A percentile compares a stretch with the other conserved stretches of the same genome.
Evolutionary conservation across 176 grass and related monocot genomes (phyloP).

Genomic region (Musa acuminata): DNA sequence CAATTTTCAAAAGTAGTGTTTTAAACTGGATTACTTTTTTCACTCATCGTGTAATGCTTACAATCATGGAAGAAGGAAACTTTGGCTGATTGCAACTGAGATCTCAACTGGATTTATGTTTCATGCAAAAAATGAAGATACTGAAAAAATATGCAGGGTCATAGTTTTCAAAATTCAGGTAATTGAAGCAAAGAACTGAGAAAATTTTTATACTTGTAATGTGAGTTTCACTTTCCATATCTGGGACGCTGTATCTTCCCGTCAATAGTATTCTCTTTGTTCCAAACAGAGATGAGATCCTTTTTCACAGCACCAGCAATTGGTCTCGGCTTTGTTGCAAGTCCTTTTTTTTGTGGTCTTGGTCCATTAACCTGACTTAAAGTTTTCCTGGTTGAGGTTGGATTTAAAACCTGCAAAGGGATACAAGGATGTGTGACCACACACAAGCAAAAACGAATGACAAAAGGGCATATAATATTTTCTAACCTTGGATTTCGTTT

Average conservation of each 20-base stretch:
- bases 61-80: no score
- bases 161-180: background rate
- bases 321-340: background rate
- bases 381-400: background rate
- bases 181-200: background rate
- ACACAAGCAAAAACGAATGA: background rate
- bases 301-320: background rate
- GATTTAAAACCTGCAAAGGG: conserved; percentile 4
- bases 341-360: background rate
- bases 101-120: background rate
- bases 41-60: no score
- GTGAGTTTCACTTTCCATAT: background rate
- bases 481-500: conserved; percentile 10
- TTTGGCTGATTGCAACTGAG: no score
- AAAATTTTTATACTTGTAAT: background rate
- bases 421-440: background rate
- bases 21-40: no score
- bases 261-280: conserved; percentile 7
- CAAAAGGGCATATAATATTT: background rate
- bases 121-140: background rate
- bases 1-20: no score
- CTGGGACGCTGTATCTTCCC: background rate
- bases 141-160: background rate
- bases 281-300: background rate
- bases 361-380: background rate